phyloP scores from a whole-genome alignment of 1,139 yeast species.

The Ogataea hybrid region DNA sequence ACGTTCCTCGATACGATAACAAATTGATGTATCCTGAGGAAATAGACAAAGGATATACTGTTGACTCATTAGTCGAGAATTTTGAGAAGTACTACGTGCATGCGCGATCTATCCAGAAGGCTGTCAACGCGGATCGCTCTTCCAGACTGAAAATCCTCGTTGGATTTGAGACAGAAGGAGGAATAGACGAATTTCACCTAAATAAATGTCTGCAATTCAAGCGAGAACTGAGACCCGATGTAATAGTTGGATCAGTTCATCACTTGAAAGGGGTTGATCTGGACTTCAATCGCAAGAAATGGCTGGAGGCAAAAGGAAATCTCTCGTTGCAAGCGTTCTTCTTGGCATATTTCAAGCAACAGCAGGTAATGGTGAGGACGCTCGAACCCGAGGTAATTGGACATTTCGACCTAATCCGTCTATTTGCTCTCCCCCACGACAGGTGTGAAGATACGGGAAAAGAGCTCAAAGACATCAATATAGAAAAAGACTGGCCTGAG shows the following conservation, averaged over 20 bases:
- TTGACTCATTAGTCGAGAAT: constrained; percentile 41
- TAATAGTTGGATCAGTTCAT: constrained; percentile 89
- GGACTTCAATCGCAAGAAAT: constrained; percentile 61
- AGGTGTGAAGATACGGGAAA: constrained; percentile 41
- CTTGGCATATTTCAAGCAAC: constrained; percentile 64
- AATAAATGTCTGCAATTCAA: constrained; percentile 42
- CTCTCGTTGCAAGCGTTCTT: constrained; percentile 43
- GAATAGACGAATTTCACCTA: constrained; percentile 61
- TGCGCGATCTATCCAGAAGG: constrained; percentile 53
- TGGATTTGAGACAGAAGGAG: constrained; percentile 87
- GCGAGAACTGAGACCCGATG: constrained; percentile 46
- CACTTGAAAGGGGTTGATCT: constrained; percentile 76
- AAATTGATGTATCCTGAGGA: constrained; percentile 84
- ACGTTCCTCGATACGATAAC: constrained; percentile 73
- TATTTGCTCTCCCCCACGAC: constrained; percentile 46
- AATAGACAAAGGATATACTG: constrained; percentile 45
- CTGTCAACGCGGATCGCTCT: constrained; percentile 31
- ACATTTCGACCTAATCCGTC: constrained; percentile 83
- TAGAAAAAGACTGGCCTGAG: constrained; percentile 62
- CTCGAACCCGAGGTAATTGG: constrained; percentile 75
- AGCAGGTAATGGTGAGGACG: constrained; percentile 51
- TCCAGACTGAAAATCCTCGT: constrained; percentile 53
- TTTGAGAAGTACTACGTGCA: constrained; percentile 60
- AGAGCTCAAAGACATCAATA: constrained; percentile 34
- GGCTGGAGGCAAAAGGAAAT: constrained; percentile 51